Base-by-base conservation (phyloP, 2,329 filamentous ascomycete genomes). In the Neopestalotiopsis clavispora region DNA sequence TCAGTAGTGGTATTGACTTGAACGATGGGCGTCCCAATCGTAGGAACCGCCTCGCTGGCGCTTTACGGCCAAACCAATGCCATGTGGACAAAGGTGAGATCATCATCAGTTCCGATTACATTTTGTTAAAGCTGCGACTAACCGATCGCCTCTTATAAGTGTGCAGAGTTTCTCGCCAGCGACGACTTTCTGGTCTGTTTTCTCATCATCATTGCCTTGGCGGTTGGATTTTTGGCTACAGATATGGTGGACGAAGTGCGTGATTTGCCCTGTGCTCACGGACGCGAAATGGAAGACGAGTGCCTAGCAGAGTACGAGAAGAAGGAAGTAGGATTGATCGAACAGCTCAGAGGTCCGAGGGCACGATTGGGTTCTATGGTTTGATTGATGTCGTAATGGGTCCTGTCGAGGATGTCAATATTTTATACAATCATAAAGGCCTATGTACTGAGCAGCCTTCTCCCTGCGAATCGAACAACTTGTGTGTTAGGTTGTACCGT, bases 201-300 rank as follows among this genome's bases (percentile, higher is more conserved):
- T 10, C 38, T 60, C 4, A 17, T 65, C 17, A 49, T 68, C 3
- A 58, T 68, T 23, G 34, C 45, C 2, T 49, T 61, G 13, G 38
- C 67, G 2, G 32, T 68, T 9, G 61, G 67, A 2, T 68, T 68
- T 23, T 30, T 68, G 42, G n/a, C 45, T 23, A 52, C 65, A 6
- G 67, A 68, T 20, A 40, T 65, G 13, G 20, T 65, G n/a, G 67
- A 65, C 12, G 67, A 68, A 28, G 38, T 34, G 30, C 52, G 62
- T 3, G 62, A 58, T 13, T 5, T 28, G 28, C 34, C 42, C 2
- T 60, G 42, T 14, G 12, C 38, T 28, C 20, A 32, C 23, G 45
- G 56, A 30, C 17, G 30, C 28, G 14, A 66, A 17, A 40, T 57
- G 30, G 17, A 66, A 34, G 49, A 49, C 30, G 63, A 30, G 4